Conservation (phyloP, 306 rosid species). For the Pterocarpus macrocarpus region DNA sequence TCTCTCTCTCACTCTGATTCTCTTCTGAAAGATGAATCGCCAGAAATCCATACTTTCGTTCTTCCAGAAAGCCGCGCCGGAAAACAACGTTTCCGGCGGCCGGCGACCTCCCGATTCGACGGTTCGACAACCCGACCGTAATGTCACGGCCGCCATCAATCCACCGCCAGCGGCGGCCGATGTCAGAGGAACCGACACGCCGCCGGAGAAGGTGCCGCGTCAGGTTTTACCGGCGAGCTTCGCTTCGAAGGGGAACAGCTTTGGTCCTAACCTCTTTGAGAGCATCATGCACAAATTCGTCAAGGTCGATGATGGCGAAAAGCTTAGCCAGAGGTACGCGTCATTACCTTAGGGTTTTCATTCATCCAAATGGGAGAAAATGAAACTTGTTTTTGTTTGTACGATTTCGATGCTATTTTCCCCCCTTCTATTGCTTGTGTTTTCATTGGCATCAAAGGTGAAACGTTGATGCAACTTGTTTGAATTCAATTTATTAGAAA, state of each 20-base stretch:
- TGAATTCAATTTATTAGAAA: background rate
- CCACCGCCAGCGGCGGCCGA: conserved; percentile 57
- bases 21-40: conserved; percentile 70
- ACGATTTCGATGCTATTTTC: background rate
- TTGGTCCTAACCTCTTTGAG: conserved; percentile 66
- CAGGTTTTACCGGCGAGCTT: conserved; percentile 61
- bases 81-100: conserved; percentile 46
- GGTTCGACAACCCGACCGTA: conserved; percentile 37
- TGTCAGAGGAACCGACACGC: conserved; percentile 88
- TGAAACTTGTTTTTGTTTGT: background rate
- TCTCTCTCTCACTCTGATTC: background rate
- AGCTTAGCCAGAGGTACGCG: conserved; percentile 58
- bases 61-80: conserved; percentile 69
- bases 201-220: conserved; percentile 95
- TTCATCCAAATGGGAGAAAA: background rate
- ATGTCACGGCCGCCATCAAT: conserved; percentile 21
- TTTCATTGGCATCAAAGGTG: background rate
- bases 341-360: conserved; percentile 42
- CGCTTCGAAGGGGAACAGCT: conserved; percentile 40
- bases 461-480: background rate
- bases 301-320: conserved; percentile 59
- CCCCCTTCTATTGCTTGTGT: background rate
- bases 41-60: conserved; percentile 84
- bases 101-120: conserved; percentile 42
- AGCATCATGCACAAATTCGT: conserved; percentile 88